Percentiles rank a stretch among this genome's conserved stretches.
phyloP scores from a whole-genome alignment of 2,329 filamentous ascomycete genomes.

The Septoria petroselini region DNA sequence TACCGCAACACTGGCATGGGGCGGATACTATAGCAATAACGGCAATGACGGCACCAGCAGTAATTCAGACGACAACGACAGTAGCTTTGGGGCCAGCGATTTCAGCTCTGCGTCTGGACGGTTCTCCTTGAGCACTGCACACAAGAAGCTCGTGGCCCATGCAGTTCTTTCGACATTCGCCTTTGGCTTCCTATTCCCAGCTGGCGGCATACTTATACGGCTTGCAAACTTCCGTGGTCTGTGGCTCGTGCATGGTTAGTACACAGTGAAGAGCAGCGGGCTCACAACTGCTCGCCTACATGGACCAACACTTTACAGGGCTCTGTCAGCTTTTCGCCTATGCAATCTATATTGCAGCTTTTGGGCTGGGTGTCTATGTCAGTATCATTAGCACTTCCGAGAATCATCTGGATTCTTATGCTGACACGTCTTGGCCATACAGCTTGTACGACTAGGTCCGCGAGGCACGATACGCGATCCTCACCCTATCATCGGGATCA shows the following conservation, averaged over 20 bases:
- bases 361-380: slow-evolving; percentile 51
- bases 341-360: slow-evolving; percentile 49
- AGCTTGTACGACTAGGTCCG: slow-evolving; percentile 26
- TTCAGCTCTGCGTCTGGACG: slow-evolving; percentile 14
- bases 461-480: slow-evolving; percentile 37
- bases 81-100: slow-evolving; percentile 5
- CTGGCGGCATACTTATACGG: slow-evolving; percentile 47
- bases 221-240: slow-evolving; percentile 46
- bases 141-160: slow-evolving; percentile 46
- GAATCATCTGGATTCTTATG: too few relatives aligned
- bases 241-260: slow-evolving; percentile 43
- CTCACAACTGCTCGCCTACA: too few relatives aligned
- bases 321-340: slow-evolving; percentile 51
- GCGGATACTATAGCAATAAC: slow-evolving; percentile 14
- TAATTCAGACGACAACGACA: slow-evolving; percentile 5
- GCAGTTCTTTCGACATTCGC: slow-evolving; percentile 46
- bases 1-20: slow-evolving; percentile 13
- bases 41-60: slow-evolving; percentile 10
- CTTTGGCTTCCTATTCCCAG: slow-evolving; percentile 48
- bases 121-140: slow-evolving; percentile 17
- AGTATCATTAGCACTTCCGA: background rate
- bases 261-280: too few relatives aligned
- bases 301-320: too few relatives aligned
- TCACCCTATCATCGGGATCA: slow-evolving; percentile 55
- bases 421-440: background rate